phyloP scores from a whole-genome alignment of 2,329 filamentous ascomycete species.

The Arthrobotrys musiformis region DNA sequence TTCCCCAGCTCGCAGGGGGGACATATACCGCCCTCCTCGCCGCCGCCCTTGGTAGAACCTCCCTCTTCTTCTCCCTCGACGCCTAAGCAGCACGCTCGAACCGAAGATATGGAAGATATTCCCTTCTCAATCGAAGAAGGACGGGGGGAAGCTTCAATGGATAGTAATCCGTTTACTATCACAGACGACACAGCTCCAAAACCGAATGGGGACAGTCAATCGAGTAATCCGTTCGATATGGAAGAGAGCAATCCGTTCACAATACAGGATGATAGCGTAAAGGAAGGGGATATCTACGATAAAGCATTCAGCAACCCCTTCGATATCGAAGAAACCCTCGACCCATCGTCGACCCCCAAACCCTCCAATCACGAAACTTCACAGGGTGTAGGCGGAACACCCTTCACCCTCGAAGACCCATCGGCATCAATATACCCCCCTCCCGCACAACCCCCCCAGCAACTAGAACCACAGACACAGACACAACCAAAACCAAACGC shows the following conservation, averaged over 20 bases:
- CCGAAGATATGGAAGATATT: slow-evolving; percentile 30
- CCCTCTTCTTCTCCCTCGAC: slow-evolving; percentile 10
- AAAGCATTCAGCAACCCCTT: slow-evolving; percentile 40
- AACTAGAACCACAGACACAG: no score
- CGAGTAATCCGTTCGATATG: slow-evolving; percentile 10
- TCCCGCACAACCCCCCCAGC: background rate
- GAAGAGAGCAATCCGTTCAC: slow-evolving; percentile 20
- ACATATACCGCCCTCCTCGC: slow-evolving; percentile 33
- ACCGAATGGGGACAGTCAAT: background rate
- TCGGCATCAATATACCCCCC: background rate
- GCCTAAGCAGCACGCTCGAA: background rate
- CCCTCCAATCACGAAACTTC: no score
- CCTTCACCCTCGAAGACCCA: slow-evolving; percentile 44
- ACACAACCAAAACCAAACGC: slow-evolving; percentile 35
- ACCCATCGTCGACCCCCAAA: slow-evolving; percentile 34
- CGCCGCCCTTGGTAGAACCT: slow-evolving; percentile 31
- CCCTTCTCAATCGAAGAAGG: slow-evolving; percentile 45
- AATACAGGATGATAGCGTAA: background rate
- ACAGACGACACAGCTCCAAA: slow-evolving; percentile 23
- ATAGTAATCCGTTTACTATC: slow-evolving; percentile 33
- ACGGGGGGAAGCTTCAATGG: background rate
- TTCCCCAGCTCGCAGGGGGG: slow-evolving; percentile 43
- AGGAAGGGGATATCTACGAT: slow-evolving; percentile 42
- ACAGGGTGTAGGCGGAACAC: background rate
- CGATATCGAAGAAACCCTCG: slow-evolving; percentile 37